A percentile compares a stretch with the other conserved stretches of the same genome.
Conservation (phyloP, 2,329 filamentous ascomycete genomes). For the Fusarium setosum region DNA sequence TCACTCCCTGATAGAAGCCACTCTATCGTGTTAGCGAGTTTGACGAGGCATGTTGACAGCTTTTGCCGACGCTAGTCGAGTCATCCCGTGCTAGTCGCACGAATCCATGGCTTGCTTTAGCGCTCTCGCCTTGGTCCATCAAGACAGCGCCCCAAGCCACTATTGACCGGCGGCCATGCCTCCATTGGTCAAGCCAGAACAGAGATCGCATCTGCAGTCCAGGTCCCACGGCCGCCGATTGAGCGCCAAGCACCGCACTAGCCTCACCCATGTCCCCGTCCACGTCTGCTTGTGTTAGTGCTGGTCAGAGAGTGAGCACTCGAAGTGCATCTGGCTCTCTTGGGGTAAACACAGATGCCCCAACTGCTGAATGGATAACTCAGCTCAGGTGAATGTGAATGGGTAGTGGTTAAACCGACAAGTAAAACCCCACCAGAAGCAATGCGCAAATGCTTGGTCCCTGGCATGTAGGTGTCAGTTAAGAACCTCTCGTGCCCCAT, state of each 20-base stretch:
- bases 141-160: conserved; percentile 20
- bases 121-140: conserved; percentile 13
- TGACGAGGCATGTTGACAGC: conserved; percentile 28
- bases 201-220: conserved; percentile 22
- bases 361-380: conserved; percentile 18
- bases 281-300: conserved; percentile 19
- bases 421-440: conserved; percentile 28
- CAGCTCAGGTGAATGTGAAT: conserved; percentile 14
- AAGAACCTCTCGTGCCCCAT: conserved; percentile 32
- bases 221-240: conserved; percentile 9
- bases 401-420: conserved; percentile 15
- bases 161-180: conserved; percentile 15
- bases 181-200: conserved; percentile 20
- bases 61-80: conserved; percentile 22
- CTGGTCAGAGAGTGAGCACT: conserved; percentile 17
- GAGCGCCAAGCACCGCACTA: conserved; percentile 19
- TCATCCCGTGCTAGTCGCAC: conserved; percentile 25
- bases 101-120: conserved; percentile 31
- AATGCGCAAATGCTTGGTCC: conserved; percentile 4
- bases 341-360: conserved; percentile 15
- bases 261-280: conserved; percentile 7
- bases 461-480: conserved; percentile 23
- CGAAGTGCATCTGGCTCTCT: conserved; percentile 25
- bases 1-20: conserved; percentile 20
- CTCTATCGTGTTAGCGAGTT: conserved; percentile 19